Percentiles rank a stretch among this genome's conserved stretches.
These are phyloP conservation scores for Curvularia eragrostidis DNA, from an alignment of 2,329 filamentous ascomycete genomes.

Conservation along the genomic window DNA sequence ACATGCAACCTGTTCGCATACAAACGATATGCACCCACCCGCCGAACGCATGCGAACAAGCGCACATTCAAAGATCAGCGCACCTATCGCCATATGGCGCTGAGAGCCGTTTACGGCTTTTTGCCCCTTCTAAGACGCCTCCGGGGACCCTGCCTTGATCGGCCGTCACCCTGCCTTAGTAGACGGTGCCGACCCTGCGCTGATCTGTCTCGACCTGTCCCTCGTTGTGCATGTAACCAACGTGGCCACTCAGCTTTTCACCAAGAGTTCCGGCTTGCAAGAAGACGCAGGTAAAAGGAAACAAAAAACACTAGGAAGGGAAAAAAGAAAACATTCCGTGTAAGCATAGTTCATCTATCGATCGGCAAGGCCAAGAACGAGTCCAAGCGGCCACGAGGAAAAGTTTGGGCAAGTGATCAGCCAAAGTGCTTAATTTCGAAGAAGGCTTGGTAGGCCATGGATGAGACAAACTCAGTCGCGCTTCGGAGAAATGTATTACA, in stretches of 20 bases:
- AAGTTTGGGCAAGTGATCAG: constrained; percentile 24
- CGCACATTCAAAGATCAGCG: constrained; percentile 1
- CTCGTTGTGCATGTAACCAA: not conserved
- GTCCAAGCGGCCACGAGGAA: constrained; percentile 28
- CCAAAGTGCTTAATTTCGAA: constrained; percentile 15
- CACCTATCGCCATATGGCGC: constrained; percentile 6
- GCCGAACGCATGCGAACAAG: constrained; percentile 4
- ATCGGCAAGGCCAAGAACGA: constrained; percentile 1
- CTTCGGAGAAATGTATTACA: constrained; percentile 7
- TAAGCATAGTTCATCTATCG: constrained; percentile 1
- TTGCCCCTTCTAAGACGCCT: not conserved
- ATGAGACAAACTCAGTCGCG: constrained; percentile 21
- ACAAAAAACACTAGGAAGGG: not conserved
- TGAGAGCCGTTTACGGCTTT: constrained; percentile 6
- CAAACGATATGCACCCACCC: constrained; percentile 5
- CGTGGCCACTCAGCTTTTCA: not conserved
- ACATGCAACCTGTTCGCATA: not conserved
- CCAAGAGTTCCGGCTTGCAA: not conserved
- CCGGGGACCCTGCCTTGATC: constrained; percentile 14
- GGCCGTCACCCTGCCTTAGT: constrained; percentile 5
- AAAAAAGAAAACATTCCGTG: not conserved
- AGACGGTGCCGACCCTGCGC: constrained; percentile 12
- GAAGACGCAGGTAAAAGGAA: not conserved
- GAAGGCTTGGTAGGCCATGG: constrained; percentile 23
- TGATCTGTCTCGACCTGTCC: constrained; percentile 9